phyloP scores from a whole-genome alignment of 768 basidiomycete genomes.

The Pholiota microspora region DNA sequence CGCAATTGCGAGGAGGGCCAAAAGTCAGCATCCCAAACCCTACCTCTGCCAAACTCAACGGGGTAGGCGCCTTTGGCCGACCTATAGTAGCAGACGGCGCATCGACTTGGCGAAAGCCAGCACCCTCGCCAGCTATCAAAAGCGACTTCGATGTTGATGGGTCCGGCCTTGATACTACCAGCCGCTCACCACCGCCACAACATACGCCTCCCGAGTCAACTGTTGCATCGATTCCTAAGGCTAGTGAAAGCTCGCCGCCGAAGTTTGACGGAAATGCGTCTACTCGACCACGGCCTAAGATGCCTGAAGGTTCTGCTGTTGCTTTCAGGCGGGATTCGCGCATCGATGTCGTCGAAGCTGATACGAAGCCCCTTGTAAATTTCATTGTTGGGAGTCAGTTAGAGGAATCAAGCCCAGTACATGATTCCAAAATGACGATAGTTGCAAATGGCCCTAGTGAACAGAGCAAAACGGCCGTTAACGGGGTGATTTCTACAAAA shows the following conservation, averaged over 20 bases:
- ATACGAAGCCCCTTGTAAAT: constrained; percentile 52
- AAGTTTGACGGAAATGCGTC: constrained; percentile 29
- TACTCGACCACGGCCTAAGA: constrained; percentile 55
- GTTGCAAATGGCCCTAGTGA: neutral
- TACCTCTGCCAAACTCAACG: constrained; percentile 22
- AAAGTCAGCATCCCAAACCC: constrained; percentile 29
- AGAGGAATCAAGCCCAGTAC: constrained; percentile 37
- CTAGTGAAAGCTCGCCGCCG: constrained; percentile 28
- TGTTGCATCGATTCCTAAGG: constrained; percentile 30
- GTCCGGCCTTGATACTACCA: constrained; percentile 48
- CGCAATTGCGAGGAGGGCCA: constrained; percentile 33
- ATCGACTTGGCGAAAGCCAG: constrained; percentile 44
- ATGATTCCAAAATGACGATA: neutral
- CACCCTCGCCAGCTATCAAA: constrained; percentile 19
- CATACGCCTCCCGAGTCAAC: constrained; percentile 27
- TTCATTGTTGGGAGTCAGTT: constrained; percentile 83
- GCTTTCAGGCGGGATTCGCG: constrained; percentile 71
- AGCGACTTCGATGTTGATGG: constrained; percentile 14
- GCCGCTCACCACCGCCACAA: constrained; percentile 68
- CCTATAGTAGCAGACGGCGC: constrained; percentile 38
- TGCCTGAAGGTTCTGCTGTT: constrained; percentile 70
- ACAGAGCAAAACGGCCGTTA: constrained; percentile 3
- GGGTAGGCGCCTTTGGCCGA: constrained; percentile 40
- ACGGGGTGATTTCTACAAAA: constrained; percentile 1
- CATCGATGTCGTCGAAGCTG: constrained; percentile 46